These are phyloP conservation scores for Cenchrus americanus DNA, from an alignment of 176 grass and related monocot species.

Conservation along the genomic window DNA sequence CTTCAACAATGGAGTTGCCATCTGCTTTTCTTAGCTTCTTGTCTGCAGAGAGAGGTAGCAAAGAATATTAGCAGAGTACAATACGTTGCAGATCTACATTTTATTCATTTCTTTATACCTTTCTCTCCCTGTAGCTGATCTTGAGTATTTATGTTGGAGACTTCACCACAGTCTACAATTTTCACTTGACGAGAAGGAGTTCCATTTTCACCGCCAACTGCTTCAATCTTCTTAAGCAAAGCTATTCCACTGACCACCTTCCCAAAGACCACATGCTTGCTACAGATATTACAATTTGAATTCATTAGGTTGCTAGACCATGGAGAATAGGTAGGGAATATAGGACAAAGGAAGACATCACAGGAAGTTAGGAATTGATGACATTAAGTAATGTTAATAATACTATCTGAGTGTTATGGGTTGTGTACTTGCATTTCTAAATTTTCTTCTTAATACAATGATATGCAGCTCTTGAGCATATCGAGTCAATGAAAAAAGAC, in stretches of 20 bases:
- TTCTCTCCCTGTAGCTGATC: slow-evolving; percentile 51
- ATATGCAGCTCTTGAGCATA: neutral
- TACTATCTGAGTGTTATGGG: too few species aligned
- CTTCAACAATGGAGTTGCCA: slow-evolving; percentile 42
- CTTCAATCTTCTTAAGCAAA: slow-evolving; percentile 74
- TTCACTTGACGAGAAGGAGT: slow-evolving; percentile 55
- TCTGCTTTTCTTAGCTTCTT: slow-evolving; percentile 52
- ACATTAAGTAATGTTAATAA: neutral
- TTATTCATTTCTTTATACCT: slow-evolving; percentile 46
- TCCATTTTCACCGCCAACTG: slow-evolving; percentile 49
- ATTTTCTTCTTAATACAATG: neutral
- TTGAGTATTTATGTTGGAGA: slow-evolving; percentile 38
- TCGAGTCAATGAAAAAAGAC: neutral
- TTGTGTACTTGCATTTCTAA: neutral
- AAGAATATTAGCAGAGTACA: slow-evolving; percentile 18
- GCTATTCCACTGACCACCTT: slow-evolving; percentile 53
- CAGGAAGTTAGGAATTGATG: slow-evolving; percentile 10
- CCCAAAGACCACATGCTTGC: slow-evolving; percentile 84
- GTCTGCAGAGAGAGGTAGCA: slow-evolving; percentile 48
- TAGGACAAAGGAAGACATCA: neutral
- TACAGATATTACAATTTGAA: slow-evolving; percentile 47
- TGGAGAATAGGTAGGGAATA: neutral
- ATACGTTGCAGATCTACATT: slow-evolving; percentile 9
- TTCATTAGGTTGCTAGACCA: slow-evolving; percentile 24
- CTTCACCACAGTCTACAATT: slow-evolving; percentile 82